These are phyloP conservation scores for Penicillium sp. DNA, from an alignment of 2,329 filamentous ascomycete genomes.

Conservation along the genomic window DNA sequence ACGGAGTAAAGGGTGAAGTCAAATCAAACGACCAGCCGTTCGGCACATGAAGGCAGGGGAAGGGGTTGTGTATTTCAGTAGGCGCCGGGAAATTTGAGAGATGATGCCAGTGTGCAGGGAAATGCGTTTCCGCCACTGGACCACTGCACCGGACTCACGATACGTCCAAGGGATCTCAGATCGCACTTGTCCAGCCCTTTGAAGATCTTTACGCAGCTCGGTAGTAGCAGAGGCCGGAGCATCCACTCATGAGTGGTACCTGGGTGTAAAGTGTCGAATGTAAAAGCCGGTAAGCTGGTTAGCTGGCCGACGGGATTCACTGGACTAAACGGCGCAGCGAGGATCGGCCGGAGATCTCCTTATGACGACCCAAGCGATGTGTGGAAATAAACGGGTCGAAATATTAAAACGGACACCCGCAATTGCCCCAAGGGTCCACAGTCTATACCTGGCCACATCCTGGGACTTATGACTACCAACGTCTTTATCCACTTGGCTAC, in stretches of 20 bases:
- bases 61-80: neutral
- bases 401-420: slow-evolving; percentile 23
- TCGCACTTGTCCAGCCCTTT: slow-evolving; percentile 5
- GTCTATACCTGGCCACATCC: slow-evolving; percentile 9
- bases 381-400: slow-evolving; percentile 29
- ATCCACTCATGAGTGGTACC: slow-evolving; percentile 12
- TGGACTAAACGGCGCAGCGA: neutral
- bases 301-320: neutral
- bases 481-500: neutral
- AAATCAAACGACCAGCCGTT: slow-evolving; percentile 9
- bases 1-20: slow-evolving; percentile 22
- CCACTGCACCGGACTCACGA: neutral
- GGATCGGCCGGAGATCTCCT: slow-evolving; percentile 19
- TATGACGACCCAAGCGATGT: slow-evolving; percentile 20
- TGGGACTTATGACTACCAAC: neutral
- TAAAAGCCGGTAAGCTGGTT: slow-evolving; percentile 6
- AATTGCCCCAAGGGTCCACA: slow-evolving; percentile 19
- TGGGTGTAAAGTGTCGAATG: neutral
- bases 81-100: neutral
- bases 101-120: neutral
- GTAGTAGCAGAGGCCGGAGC: slow-evolving; percentile 9
- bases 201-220: slow-evolving; percentile 23
- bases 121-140: neutral
- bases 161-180: slow-evolving; percentile 10
- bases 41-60: neutral